phyloP scores from a whole-genome alignment of 2,329 filamentous ascomycete species.

The Penicillium occitanis region DNA sequence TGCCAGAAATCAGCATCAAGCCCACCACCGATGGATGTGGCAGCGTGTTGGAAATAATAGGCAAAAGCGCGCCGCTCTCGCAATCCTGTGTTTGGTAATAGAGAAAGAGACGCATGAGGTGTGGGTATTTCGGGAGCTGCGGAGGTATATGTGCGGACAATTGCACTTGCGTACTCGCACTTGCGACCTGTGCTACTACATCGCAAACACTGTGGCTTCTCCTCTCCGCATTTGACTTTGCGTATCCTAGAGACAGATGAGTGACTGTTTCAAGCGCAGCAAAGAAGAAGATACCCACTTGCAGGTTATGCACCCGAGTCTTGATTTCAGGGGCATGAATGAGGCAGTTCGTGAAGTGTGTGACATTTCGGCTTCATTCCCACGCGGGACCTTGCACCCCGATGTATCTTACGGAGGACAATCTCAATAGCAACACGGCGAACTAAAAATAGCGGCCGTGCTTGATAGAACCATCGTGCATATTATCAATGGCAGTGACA shows the following conservation, averaged over 20 bases:
- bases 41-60: constrained; percentile 38
- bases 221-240: constrained; percentile 38
- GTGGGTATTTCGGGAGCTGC: constrained; percentile 7
- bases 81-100: constrained; percentile 28
- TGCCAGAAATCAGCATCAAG: constrained; percentile 40
- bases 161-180: constrained; percentile 33
- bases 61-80: constrained; percentile 41
- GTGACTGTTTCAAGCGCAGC: neutral
- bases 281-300: constrained; percentile 28
- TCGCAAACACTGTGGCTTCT: constrained; percentile 34
- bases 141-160: neutral
- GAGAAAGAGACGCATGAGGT: constrained; percentile 22
- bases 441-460: too few relatives aligned
- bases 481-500: neutral
- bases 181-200: constrained; percentile 34
- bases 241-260: constrained; percentile 29
- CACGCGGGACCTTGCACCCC: neutral
- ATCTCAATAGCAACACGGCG: neutral
- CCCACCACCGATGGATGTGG: constrained; percentile 33
- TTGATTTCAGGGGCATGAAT: constrained; percentile 32
- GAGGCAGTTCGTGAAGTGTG: neutral
- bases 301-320: constrained; percentile 35
- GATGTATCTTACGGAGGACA: neutral
- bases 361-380: constrained; percentile 2
- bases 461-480: neutral